Base-by-base conservation (phyloP, 2,329 filamentous ascomycete species). In the Thielaviopsis populi region DNA sequence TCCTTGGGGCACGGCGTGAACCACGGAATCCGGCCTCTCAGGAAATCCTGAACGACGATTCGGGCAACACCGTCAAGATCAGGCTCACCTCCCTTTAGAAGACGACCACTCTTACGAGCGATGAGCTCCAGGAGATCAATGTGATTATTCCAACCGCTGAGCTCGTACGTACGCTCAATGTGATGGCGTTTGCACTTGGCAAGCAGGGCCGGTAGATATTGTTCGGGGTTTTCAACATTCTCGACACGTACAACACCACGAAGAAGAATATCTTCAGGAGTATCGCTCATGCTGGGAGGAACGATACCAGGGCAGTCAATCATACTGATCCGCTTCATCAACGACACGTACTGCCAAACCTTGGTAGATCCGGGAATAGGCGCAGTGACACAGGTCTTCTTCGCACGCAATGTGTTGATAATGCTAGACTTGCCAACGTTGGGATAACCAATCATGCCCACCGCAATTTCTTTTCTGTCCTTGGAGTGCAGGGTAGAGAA, bases 221-320 rank as follows among this genome's bases (percentile, higher is more conserved):
- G 94, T 70, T 95, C 91, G 0, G 94, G 94, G 70, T 97, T 88
- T 69, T 96, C 88, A 0, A 99, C 92, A 71, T 96, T 96, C 74
- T 99, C 94, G 1, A 97, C 89, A 69, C 94, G 83, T 11, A 96
- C 91, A 7, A 96, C 91, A 68, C 94, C 94, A 68, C 92, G 84
- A 10, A 99, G 80, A 2, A 99, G 80, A 63, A 99, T 87, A 68
- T 96, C 91, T 70, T 91, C 84, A 33, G 91, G 88, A 0, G 86
- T 88, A 71, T 96, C 92, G 63, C 84, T 83, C 67, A 84, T 84
- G 68, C 88, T 94, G 0, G 94, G 92, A 3, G 94, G 94, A 0
- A 97, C 94, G 48, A 99, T 91, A 74, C 94, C 94, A 46, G 94
- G 94, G 71, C 92, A 97, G 71, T 99, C 94, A 69, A 99, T 97